These are phyloP conservation scores for Pseudogymnoascus pannorum DNA, from an alignment of 2,329 filamentous ascomycete genomes.

Conservation along the genomic window DNA sequence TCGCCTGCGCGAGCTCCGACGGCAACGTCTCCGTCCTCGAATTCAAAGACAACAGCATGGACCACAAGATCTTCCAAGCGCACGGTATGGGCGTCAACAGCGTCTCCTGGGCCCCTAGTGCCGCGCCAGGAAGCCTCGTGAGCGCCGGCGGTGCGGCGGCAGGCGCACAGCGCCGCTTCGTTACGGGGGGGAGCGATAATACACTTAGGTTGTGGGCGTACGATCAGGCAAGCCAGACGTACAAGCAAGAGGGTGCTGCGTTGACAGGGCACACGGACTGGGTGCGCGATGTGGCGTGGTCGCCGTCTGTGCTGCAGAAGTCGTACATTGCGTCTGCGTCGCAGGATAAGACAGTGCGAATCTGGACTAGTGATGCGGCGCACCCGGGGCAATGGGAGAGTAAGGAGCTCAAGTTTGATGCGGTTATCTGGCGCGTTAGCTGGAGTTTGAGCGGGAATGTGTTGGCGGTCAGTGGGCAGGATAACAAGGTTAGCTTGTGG, in stretches of 20 bases:
- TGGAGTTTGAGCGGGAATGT: conserved; percentile 98
- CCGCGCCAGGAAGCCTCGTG: conserved; percentile 75
- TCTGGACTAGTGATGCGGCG: conserved; percentile 77
- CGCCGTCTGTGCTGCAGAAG: conserved; percentile 88
- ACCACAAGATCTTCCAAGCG: conserved; percentile 80
- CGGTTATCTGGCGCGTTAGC: conserved; percentile 89
- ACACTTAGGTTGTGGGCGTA: conserved; percentile 88
- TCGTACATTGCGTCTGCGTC: conserved; percentile 93
- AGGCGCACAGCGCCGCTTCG: conserved; percentile 69
- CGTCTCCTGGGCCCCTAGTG: conserved; percentile 88
- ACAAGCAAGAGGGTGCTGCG: conserved; percentile 54
- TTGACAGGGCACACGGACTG: conserved; percentile 85
- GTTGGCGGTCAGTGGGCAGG: conserved; percentile 82
- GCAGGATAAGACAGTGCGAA: conserved; percentile 94
- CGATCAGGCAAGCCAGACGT: conserved; percentile 53
- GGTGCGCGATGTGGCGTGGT: conserved; percentile 97
- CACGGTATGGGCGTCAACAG: conserved; percentile 94
- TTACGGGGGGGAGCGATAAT: conserved; percentile 93
- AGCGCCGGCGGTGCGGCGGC: conserved; percentile 58
- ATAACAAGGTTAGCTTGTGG: conserved; percentile 97
- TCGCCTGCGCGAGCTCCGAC: conserved; percentile 90
- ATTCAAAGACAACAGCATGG: conserved; percentile 93
- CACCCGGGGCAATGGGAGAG: conserved; percentile 70
- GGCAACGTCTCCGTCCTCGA: conserved; percentile 90
- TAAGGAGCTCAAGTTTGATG: conserved; percentile 81